A percentile compares a stretch with the other conserved stretches of the same genome.
phyloP scores from a whole-genome alignment of 805 yeast species.

The Cyberlindnera suaveolens region DNA sequence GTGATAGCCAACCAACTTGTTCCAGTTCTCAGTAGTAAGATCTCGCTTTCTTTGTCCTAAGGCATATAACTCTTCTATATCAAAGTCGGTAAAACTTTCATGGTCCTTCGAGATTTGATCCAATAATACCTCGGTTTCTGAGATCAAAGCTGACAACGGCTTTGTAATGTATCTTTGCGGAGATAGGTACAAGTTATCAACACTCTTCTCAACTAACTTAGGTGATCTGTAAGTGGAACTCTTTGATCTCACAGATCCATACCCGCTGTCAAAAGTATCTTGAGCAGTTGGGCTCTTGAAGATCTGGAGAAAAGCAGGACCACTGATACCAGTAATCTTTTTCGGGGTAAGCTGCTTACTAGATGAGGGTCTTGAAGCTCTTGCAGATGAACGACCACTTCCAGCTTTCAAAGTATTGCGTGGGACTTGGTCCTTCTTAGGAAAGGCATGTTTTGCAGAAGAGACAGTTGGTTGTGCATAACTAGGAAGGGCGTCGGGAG shows the following conservation, averaged over 20 bases:
- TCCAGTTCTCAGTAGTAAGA: conserved; percentile 7
- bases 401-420: conserved; percentile 6
- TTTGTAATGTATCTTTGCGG: background rate
- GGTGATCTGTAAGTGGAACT: conserved; percentile 13
- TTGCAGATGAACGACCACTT: background rate
- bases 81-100: background rate
- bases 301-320: conserved; percentile 7
- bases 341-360: background rate
- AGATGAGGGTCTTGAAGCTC: conserved; percentile 6
- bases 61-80: conserved; percentile 1
- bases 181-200: background rate
- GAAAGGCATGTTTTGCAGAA: background rate
- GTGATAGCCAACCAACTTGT: conserved; percentile 7
- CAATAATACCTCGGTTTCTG: conserved; percentile 6
- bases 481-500: background rate
- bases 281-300: conserved; percentile 1
- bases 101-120: conserved; percentile 1
- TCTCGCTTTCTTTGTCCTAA: background rate
- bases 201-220: conserved; percentile 5
- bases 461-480: conserved; percentile 3
- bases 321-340: background rate
- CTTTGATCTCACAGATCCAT: conserved; percentile 3
- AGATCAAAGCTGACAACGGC: conserved; percentile 2
- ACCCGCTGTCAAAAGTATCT: background rate
- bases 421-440: background rate